These are phyloP conservation scores for Saccharata proteae DNA, from an alignment of 2,329 filamentous ascomycete species.

Conservation along the genomic window DNA sequence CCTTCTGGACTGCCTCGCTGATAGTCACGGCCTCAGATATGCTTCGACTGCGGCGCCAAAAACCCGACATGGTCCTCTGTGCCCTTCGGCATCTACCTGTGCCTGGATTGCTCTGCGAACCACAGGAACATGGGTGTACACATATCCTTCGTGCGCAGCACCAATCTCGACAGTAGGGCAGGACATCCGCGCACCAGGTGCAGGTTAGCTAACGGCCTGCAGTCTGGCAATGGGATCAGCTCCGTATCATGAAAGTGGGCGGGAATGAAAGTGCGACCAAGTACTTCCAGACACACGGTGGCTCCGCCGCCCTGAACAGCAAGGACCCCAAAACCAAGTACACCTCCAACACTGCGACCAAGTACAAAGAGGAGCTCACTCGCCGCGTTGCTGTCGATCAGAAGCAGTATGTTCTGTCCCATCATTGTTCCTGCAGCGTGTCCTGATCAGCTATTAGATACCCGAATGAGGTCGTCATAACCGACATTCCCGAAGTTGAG, in stretches of 20 bases:
- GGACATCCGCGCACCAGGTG: constrained; percentile 35
- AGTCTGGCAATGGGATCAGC: constrained; percentile 96
- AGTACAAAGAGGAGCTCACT: constrained; percentile 97
- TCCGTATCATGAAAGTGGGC: constrained; percentile 94
- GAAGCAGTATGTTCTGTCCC: constrained; percentile 52
- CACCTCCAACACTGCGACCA: constrained; percentile 79
- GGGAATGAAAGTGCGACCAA: constrained; percentile 97
- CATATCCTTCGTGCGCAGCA: constrained; percentile 97
- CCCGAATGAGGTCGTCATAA: constrained; percentile 74
- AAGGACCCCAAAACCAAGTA: constrained; percentile 98
- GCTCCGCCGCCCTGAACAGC: constrained; percentile 83
- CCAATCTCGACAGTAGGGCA: constrained; percentile 86
- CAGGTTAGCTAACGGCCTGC: constrained; percentile 15
- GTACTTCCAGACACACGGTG: constrained; percentile 95
- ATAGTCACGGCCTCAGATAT: constrained; percentile 50
- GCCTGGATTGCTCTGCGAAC: constrained; percentile 92
- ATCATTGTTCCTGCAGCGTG: constrained; percentile 12
- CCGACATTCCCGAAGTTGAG: constrained; percentile 50
- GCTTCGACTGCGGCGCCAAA: constrained; percentile 96
- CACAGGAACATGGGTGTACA: constrained; percentile 97
- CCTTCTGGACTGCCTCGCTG: constrained; percentile 2
- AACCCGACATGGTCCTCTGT: constrained; percentile 98
- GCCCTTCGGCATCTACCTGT: constrained; percentile 93
- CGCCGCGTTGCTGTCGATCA: constrained; percentile 72
- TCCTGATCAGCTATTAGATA: constrained; percentile 41